These are phyloP conservation scores for Ascochyta lentis DNA, from an alignment of 2,329 filamentous ascomycete species.

Conservation along the genomic window DNA sequence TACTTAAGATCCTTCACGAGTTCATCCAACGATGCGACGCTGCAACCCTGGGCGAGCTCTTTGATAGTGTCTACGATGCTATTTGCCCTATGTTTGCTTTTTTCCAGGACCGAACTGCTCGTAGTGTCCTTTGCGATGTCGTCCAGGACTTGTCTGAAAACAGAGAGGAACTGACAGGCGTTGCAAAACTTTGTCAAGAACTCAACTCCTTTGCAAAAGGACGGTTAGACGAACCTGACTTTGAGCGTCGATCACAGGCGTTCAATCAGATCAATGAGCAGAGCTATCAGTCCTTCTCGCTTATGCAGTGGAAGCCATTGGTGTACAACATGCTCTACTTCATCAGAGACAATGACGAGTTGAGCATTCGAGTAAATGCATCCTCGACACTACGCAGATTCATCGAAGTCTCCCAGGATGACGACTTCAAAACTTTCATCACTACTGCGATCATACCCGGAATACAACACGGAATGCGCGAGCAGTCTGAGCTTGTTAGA, in stretches of 20 bases:
- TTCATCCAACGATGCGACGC: conserved; percentile 74
- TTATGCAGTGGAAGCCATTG: conserved; percentile 84
- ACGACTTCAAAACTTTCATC: conserved; percentile 65
- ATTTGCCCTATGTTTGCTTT: conserved; percentile 86
- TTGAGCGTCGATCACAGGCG: conserved; percentile 78
- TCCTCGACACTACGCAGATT: conserved; percentile 82
- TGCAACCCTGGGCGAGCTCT: conserved; percentile 63
- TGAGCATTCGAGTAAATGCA: conserved; percentile 83
- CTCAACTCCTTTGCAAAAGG: conserved; percentile 79
- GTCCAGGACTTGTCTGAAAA: conserved; percentile 72
- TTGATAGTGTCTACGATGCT: conserved; percentile 72
- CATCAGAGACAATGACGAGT: conserved; percentile 84
- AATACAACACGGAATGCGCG: conserved; percentile 76
- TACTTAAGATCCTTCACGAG: conserved; percentile 80
- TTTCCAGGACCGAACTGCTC: conserved; percentile 81
- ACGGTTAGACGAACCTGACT: conserved; percentile 85
- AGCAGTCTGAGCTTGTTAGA: conserved; percentile 82
- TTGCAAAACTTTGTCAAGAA: conserved; percentile 74
- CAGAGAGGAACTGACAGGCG: conserved; percentile 65
- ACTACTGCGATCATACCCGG: conserved; percentile 73
- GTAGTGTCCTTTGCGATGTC: conserved; percentile 75
- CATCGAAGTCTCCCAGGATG: conserved; percentile 62
- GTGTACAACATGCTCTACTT: conserved; percentile 90
- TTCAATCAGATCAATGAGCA: conserved; percentile 75
- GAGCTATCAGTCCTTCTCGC: conserved; percentile 65